A percentile compares a stretch with the other conserved stretches of the same genome.
Conservation (phyloP, 208 protist species). For the Crithidia sp. region DNA sequence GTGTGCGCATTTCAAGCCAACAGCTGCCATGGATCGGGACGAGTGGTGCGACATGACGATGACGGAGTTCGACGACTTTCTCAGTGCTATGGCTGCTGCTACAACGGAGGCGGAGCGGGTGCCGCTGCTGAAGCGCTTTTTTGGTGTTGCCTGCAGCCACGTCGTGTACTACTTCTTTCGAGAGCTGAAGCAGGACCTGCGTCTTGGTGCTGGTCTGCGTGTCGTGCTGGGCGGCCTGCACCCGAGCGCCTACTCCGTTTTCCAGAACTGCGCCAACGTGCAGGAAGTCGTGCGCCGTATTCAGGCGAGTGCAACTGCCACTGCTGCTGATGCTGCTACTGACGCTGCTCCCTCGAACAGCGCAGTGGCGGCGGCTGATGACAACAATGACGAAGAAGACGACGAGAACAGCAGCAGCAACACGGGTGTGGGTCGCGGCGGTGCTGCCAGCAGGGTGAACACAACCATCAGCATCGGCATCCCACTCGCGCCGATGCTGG, state of each 20-base stretch:
- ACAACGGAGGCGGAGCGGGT: slow-evolving; percentile 34
- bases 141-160: slow-evolving; percentile 28
- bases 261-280: slow-evolving; percentile 57
- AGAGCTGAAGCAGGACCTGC: slow-evolving; percentile 49
- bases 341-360: background rate
- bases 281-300: slow-evolving; percentile 50
- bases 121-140: slow-evolving; percentile 34
- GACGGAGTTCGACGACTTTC: slow-evolving; percentile 35
- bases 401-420: background rate
- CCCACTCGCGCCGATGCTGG: slow-evolving; percentile 61
- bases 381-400: background rate
- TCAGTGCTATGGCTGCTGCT: slow-evolving; percentile 34
- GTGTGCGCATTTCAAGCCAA: slow-evolving; percentile 39
- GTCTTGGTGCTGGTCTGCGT: slow-evolving; percentile 39
- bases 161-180: slow-evolving; percentile 49
- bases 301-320: slow-evolving; percentile 12
- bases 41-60: slow-evolving; percentile 44
- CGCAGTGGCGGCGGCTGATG: background rate
- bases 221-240: slow-evolving; percentile 49
- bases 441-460: background rate
- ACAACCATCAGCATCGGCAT: slow-evolving; percentile 42
- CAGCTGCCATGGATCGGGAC: slow-evolving; percentile 21
- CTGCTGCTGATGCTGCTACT: background rate
- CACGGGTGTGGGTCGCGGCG: background rate
- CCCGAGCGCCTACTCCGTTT: slow-evolving; percentile 40